Conservation (phyloP, 2,329 filamentous ascomycete species). For the Colletotrichum gigasporum region DNA sequence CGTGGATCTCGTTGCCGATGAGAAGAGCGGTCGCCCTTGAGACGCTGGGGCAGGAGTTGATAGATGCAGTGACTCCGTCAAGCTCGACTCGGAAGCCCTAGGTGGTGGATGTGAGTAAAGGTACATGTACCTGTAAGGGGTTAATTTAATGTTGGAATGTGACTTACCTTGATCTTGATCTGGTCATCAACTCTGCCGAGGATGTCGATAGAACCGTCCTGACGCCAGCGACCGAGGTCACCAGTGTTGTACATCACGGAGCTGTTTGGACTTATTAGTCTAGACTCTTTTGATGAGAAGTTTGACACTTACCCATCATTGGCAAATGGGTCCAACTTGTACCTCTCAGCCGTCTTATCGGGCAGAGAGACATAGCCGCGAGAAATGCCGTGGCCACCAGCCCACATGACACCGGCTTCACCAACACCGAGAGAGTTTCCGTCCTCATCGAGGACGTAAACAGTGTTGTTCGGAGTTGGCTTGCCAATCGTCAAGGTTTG, state of each 20-base stretch:
- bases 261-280: constrained; percentile 36
- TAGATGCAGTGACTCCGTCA: constrained; percentile 61
- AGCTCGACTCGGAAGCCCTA: constrained; percentile 68
- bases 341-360: constrained; percentile 59
- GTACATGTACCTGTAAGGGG: background rate
- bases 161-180: constrained; percentile 57
- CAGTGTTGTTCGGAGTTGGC: constrained; percentile 65
- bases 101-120: background rate
- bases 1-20: constrained; percentile 58
- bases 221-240: constrained; percentile 65
- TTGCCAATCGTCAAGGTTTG: constrained; percentile 60
- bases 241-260: constrained; percentile 68
- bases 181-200: constrained; percentile 68
- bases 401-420: constrained; percentile 63
- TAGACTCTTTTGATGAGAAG: rapidly evolving
- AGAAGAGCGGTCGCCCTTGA: constrained; percentile 57
- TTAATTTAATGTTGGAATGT: rapidly evolving
- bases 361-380: constrained; percentile 64
- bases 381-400: constrained; percentile 63
- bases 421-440: constrained; percentile 55
- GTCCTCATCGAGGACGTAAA: constrained; percentile 60
- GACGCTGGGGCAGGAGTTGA: constrained; percentile 56
- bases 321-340: constrained; percentile 59
- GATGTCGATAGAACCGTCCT: constrained; percentile 62
- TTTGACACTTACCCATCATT: constrained; percentile 55